Evolutionary conservation across 1,284 basidiomycete species (phyloP).

Genomic region (Trametes versicolor): DNA sequence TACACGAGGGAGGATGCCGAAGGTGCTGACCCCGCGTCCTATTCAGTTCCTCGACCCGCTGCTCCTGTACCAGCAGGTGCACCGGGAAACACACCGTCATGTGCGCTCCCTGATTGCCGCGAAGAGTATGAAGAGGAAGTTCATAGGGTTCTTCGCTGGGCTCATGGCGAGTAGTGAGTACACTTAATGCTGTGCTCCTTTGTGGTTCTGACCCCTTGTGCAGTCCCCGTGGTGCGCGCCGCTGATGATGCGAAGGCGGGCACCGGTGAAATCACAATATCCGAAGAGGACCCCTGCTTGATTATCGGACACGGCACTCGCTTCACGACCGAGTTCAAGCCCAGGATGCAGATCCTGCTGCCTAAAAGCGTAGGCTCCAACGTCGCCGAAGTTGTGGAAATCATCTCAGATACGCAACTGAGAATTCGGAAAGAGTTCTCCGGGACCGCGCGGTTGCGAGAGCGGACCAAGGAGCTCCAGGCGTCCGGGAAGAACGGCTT

Average conservation of each 20-base stretch:
- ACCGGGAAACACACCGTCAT: slow-evolving; percentile 84
- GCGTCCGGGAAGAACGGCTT: slow-evolving; percentile 67
- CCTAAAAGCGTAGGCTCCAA: slow-evolving; percentile 85
- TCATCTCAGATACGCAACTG: slow-evolving; percentile 90
- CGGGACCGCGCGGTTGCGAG: slow-evolving; percentile 75
- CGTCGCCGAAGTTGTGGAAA: slow-evolving; percentile 87
- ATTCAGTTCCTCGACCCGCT: slow-evolving; percentile 94
- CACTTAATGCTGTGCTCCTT: slow-evolving; percentile 2
- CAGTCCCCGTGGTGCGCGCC: slow-evolving; percentile 94
- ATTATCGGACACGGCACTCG: slow-evolving; percentile 84
- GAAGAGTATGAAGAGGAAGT: slow-evolving; percentile 85
- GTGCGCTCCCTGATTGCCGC: slow-evolving; percentile 96
- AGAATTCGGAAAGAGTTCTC: slow-evolving; percentile 92
- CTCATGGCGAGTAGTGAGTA: slow-evolving; percentile 93
- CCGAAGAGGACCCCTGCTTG: slow-evolving; percentile 79
- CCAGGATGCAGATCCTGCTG: slow-evolving; percentile 90
- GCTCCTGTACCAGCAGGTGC: slow-evolving; percentile 88
- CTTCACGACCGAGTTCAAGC: slow-evolving; percentile 83
- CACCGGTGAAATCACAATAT: slow-evolving; percentile 78
- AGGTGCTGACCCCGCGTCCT: slow-evolving; percentile 13
- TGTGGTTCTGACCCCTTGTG: slow-evolving; percentile 30
- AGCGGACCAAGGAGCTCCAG: slow-evolving; percentile 68
- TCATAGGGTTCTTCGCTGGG: slow-evolving; percentile 86
- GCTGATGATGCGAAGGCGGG: slow-evolving; percentile 89
- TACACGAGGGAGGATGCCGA: slow-evolving; percentile 8